Percentiles rank a stretch among this genome's conserved stretches.
phyloP scores from a whole-genome alignment of 345 rosid genomes.

The Eucalyptus brandiana region DNA sequence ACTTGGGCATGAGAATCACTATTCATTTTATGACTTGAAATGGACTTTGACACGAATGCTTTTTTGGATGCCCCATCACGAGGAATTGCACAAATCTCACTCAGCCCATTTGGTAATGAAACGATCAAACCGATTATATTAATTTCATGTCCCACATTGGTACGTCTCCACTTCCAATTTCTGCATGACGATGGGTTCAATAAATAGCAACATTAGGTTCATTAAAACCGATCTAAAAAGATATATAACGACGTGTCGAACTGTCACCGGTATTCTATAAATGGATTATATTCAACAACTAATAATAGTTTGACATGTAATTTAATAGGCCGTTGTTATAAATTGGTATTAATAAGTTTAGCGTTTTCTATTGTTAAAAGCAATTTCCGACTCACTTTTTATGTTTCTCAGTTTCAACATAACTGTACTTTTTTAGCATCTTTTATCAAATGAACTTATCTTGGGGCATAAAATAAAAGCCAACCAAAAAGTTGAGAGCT shows the following conservation, averaged over 20 bases:
- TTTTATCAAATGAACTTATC: background rate
- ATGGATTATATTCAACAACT: background rate
- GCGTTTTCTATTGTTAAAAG: background rate
- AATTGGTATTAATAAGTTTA: background rate
- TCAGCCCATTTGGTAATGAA: background rate
- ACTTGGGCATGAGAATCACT: background rate
- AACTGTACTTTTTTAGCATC: background rate
- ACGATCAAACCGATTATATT: background rate
- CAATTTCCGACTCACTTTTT: background rate
- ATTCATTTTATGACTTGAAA: background rate
- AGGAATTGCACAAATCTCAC: background rate
- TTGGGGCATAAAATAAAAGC: background rate
- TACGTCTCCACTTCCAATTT: background rate
- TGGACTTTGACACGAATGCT: background rate
- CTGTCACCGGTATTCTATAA: rapidly evolving
- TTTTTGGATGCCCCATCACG: background rate
- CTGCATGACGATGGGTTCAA: background rate
- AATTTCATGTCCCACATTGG: background rate
- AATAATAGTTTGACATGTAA: background rate
- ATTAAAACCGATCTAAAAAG: background rate
- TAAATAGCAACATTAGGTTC: background rate
- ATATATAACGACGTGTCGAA: background rate
- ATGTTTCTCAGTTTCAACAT: background rate
- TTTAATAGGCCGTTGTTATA: background rate
- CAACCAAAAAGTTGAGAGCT: background rate